Conservation (phyloP, 2,329 filamentous ascomycete species). For the Beauveria asiatica region DNA sequence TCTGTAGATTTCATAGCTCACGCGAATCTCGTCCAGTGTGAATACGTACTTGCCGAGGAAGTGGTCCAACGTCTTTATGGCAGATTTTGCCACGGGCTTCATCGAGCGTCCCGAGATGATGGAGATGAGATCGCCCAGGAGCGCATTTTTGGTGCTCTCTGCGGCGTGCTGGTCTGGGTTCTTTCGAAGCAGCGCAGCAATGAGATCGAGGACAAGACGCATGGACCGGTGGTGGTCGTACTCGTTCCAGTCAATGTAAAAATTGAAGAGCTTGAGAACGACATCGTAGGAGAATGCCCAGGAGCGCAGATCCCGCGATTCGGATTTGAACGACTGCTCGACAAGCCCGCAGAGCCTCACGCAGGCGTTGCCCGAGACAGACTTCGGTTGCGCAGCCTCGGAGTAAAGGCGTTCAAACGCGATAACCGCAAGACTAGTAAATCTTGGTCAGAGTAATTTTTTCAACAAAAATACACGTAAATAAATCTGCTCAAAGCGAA, state of each 20-base stretch:
- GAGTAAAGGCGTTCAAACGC: constrained; percentile 41
- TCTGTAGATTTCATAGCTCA: constrained; percentile 33
- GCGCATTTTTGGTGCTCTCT: constrained; percentile 30
- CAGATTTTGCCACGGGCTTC: constrained; percentile 59
- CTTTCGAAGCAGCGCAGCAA: constrained; percentile 40
- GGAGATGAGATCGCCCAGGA: constrained; percentile 46
- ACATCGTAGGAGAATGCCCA: constrained; percentile 46
- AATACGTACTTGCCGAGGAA: constrained; percentile 55
- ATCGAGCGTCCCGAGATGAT: constrained; percentile 53
- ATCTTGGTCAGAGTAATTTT: background rate
- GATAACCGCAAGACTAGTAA: constrained; percentile 22
- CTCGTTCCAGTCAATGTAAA: constrained; percentile 60
- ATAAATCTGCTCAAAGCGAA: background rate
- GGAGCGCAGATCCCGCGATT: constrained; percentile 29
- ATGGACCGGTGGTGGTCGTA: constrained; percentile 56
- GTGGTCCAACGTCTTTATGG: constrained; percentile 58
- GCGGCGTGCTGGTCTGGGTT: constrained; percentile 37
- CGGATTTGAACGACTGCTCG: constrained; percentile 48
- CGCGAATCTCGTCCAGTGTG: constrained; percentile 35
- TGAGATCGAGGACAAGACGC: constrained; percentile 52
- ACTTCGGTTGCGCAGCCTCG: constrained; percentile 44
- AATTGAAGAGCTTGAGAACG: constrained; percentile 45
- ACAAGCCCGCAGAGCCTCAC: constrained; percentile 54
- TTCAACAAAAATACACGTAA: background rate
- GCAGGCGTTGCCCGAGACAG: constrained; percentile 47